Base-by-base conservation (phyloP, 768 basidiomycete species). In the Collybia mongolica region DNA sequence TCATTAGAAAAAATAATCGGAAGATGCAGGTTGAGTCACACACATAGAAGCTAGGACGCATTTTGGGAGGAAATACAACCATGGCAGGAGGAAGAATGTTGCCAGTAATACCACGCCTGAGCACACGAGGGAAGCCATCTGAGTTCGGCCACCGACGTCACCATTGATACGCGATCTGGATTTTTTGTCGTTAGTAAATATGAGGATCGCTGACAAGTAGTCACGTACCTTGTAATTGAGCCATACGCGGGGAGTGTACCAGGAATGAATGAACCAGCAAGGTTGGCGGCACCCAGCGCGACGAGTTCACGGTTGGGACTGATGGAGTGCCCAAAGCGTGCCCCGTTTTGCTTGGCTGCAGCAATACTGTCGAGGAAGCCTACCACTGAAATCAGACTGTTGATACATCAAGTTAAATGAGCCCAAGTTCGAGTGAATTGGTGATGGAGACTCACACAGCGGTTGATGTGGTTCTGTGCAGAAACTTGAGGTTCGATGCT, bases 351-450 rank as follows among this genome's bases (percentile, higher is more conserved):
- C 61, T 98, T 97, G 2, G 96, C 96, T 0, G 94, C 90, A 2
- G 94, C 93, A 54, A 97, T 93, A 53, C 89, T 92, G 65, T 99
- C 96, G 53, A 99, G 72, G 65, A 95, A 97, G 1, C 97, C 97
- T 18, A 93, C 79, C 37, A 96, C 77, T 0, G 89, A 81, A 44
- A 91, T 86, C 46, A 93, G 64, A 26, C 88, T 90, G 56, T 17
- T 20, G 24, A 43, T 26, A 40, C 39, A 37, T 17, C 45, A 36
- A 23, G 42, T 46, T n/a, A 23, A 26, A 44, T 6, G 11, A 42
- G 37, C 38, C 18, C 40, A 8, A 35, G 2, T 4, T 18, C 7
- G 15, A 39, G 17, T 14, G 24, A 17, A 38, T 28, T 15, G 43
- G 12, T n/a, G 26, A 42, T 22, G 18, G 2, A 55, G 72, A 60